Base-by-base conservation (phyloP, 345 rosid species). In the Bruguiera gymnorhiza region DNA sequence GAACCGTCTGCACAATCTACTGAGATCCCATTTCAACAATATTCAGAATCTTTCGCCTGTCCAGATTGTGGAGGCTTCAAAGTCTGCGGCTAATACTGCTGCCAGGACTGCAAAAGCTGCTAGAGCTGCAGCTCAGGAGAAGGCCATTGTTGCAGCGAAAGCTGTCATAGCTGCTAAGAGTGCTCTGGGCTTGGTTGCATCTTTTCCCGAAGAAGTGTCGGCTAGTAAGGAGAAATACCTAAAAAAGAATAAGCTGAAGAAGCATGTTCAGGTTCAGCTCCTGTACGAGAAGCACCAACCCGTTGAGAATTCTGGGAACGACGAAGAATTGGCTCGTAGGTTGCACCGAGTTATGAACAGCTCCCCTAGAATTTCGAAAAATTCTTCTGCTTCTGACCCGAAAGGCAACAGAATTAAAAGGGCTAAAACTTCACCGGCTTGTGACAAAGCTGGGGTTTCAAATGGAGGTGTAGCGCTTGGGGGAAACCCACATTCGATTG, bases 261-360 rank as follows among this genome's bases (percentile, higher is more conserved):
- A 89, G 87, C 97, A 91, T 79, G 97, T 91, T 31, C 95, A 90
- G 0, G 95, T 91, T 70, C 91, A 91, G 75, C 85, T 86, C 53
- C 65, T 94, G 81, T 91, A 94, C 86, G 83, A 87, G 29, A 91
- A 86, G 68, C 85, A 82, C 69, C 85, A 75, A 60, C 75, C 85
- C 9, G 55, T 73, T 62, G 83, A 80, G 74, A 80, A 75, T 72
- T 53, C 37, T 69, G 73, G 74, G 70, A 80, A 71, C 59, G 89
- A 95, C 72, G 93, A 91, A 73, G 93, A 85, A 65, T 78, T 95
- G 58, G 84, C 97, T 26, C 86, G 83, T 30, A 86, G 80, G 66
- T 79, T 95, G 83, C 92, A 85, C 69, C 89, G 81, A 30, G 93
- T 79, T 72, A 91, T 91, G 56, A 81, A 87, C 74, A 89, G 89